Base-by-base conservation (phyloP, 2,329 filamentous ascomycete species). In the Cordyceps cicadae region DNA sequence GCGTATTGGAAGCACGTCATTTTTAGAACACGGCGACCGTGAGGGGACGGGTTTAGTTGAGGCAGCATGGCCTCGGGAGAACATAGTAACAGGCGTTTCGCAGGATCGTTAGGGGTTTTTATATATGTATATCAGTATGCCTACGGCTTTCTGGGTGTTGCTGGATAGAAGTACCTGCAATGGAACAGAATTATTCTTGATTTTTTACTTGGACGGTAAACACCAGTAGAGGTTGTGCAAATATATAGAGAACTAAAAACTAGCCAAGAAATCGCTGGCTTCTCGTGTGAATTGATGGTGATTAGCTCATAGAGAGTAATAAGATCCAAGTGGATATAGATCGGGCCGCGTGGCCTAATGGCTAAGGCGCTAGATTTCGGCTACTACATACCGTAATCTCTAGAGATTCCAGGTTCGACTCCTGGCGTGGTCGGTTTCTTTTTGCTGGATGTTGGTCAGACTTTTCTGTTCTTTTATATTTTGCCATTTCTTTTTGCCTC, bases 401-500 rank as follows among this genome's bases (percentile, higher is more conserved):
- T 75, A 71, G 71, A 75, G 73, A 74, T 73, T 75, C 70, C 72
- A 75, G 73, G 72, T 74, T 74, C 73, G 72, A 75, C 69, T 75
- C 73, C 73, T 75, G 73, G 71, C 71, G 73, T 73, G 73, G 73
- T 75, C 73, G 59, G 59, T 21, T 48, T 41, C 60, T 34, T 48
- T 61, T 26, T 45, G 17, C 12, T 43, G 29, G 14, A 15, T 61
- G 24, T 32, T 39, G 3, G 29, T 43, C 21, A 24, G 24, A 24
- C 24, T 4, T 24, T 24, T 24, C 4, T 2, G 24, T 24, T 24
- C 24, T 24, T 24, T 24, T 24, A 24, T 12, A 2, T n/a, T 29
- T 32, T 52, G 15, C 8, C 5, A 9, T 34, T 21, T 21, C 3
- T n/a, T 51, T 49, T 41, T 41, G 39, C 39, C n/a, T 41, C 39